Evolutionary conservation across 2,329 filamentous ascomycete genomes (phyloP).

Genomic region (Tympanopsis confertula): DNA sequence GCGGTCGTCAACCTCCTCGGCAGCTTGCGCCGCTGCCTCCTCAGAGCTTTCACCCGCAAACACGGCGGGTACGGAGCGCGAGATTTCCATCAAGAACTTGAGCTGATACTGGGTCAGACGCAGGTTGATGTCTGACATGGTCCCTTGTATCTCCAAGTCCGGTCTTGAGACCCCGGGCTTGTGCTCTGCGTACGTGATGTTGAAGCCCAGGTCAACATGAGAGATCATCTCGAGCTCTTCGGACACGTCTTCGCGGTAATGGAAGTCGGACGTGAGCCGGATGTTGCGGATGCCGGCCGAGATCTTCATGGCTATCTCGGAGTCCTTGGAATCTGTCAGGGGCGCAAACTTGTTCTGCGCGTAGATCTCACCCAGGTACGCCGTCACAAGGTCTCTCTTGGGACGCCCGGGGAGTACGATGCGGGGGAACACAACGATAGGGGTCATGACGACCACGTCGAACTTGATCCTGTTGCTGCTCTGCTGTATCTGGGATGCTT

Average conservation of each 20-base stretch:
- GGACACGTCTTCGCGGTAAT: conserved; percentile 59
- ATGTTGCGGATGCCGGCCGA: conserved; percentile 87
- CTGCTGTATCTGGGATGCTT: conserved; percentile 86
- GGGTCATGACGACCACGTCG: conserved; percentile 83
- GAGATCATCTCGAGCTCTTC: conserved; percentile 96
- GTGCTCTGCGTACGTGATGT: conserved; percentile 84
- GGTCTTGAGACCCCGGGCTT: conserved; percentile 63
- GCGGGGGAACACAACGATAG: conserved; percentile 88
- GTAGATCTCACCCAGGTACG: conserved; percentile 94
- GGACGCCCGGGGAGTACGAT: conserved; percentile 59
- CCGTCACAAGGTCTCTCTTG: conserved; percentile 73
- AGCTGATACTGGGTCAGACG: conserved; percentile 82
- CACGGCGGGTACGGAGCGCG: conserved; percentile 74
- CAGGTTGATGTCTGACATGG: conserved; percentile 86
- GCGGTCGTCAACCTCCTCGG: conserved; percentile 57
- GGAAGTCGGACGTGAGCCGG: conserved; percentile 76
- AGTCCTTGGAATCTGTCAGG: conserved; percentile 63
- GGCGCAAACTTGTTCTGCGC: conserved; percentile 86
- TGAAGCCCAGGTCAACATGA: conserved; percentile 87
- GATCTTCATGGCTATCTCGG: conserved; percentile 76
- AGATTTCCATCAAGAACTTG: conserved; percentile 78
- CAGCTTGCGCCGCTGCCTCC: conserved; percentile 48
- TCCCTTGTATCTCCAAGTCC: conserved; percentile 81
- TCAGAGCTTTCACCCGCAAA: conserved; percentile 67
- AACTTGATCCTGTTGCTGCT: conserved; percentile 85